phyloP scores from a whole-genome alignment of 2,329 filamentous ascomycete genomes.

The Orbilia ellipsospora region DNA sequence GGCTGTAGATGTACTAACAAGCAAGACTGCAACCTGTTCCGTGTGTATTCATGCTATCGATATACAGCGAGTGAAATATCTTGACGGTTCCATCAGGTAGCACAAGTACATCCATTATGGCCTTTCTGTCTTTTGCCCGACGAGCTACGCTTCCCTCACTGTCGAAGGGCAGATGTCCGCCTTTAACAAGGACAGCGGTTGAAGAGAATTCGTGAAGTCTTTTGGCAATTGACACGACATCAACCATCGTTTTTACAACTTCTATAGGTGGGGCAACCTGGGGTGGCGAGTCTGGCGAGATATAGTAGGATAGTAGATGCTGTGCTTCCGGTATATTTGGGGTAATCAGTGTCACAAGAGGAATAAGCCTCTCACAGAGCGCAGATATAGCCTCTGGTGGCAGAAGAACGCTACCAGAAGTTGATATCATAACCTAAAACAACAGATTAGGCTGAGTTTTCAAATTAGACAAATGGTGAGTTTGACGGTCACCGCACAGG shows the following conservation, averaged over 20 bases:
- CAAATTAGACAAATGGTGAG: background rate
- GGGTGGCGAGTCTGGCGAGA: conserved; percentile 59
- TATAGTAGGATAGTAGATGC: conserved; percentile 68
- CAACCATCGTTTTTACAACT: conserved; percentile 60
- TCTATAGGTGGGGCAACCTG: conserved; percentile 63
- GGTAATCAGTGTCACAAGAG: conserved; percentile 75
- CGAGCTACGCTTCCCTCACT: conserved; percentile 71
- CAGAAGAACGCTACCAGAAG: conserved; percentile 77
- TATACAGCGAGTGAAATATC: conserved; percentile 76
- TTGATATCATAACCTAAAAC: conserved; percentile 86
- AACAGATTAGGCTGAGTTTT: background rate
- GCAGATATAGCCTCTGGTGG: conserved; percentile 72
- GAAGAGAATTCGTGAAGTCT: conserved; percentile 76
- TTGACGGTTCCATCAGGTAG: conserved; percentile 69
- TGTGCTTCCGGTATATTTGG: conserved; percentile 81
- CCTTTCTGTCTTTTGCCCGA: conserved; percentile 69
- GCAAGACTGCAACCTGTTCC: conserved; percentile 95
- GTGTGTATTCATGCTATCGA: conserved; percentile 83
- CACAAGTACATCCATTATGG: conserved; percentile 81
- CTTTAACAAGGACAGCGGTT: conserved; percentile 85
- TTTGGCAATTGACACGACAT: conserved; percentile 72
- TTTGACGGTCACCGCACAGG: conserved; percentile 67
- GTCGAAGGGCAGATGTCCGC: conserved; percentile 85
- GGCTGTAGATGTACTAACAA: conserved; percentile 68
- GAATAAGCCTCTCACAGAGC: conserved; percentile 72